Evolutionary conservation across 202 grass and related monocot species (phyloP), one percentile per base, ranked within the genome.

Genomic region (Digitaria exilis): DNA sequence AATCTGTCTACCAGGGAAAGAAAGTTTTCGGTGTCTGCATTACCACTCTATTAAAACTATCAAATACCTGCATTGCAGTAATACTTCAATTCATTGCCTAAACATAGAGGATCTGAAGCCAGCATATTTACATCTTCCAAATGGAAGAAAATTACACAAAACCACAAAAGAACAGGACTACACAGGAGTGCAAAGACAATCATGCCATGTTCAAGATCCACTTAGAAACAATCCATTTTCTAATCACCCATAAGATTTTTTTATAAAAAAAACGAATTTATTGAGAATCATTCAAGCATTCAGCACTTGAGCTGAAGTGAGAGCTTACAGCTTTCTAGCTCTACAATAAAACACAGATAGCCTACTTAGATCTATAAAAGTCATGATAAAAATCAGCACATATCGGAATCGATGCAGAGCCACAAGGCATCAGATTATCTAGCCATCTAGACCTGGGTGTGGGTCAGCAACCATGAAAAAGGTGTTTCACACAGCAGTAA

Each of bases 41-140:
- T 25, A 50, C 21, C 41, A 11, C 42, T 30, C 14, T 41, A 76
- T n/a, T 21, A 54, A 68, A 62, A 71, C 49, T 72, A 28, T 25
- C 41, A 58, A 32, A 77, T 28, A 71, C 70, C 21, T 76, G 28
- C 55, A 46, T 52, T 66, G 22, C 52, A n/a, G 6, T 8, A 7
- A 62, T n/a, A n/a, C n/a, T n/a, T n/a, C n/a, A n/a, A 39, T 54
- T 52, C 4, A 65, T 80, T 77, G n/a, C 58, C 25, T 46, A 73
- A 79, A 39, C 4, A 68, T 44, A 60, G 29, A 67, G 5, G 29
- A 71, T 67, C 48, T 31, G 3, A 37, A 6, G 58, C 44, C 3
- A 26, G 54, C 59, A 76, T 60, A 28, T 31, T 31, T 13, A 45
- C 13, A 50, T 50, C 42, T 32, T 49, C 49, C 60, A 65, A 4